Evolutionary conservation across 2,329 filamentous ascomycete genomes (phyloP).

Genomic region (Xylariaceae sp.): DNA sequence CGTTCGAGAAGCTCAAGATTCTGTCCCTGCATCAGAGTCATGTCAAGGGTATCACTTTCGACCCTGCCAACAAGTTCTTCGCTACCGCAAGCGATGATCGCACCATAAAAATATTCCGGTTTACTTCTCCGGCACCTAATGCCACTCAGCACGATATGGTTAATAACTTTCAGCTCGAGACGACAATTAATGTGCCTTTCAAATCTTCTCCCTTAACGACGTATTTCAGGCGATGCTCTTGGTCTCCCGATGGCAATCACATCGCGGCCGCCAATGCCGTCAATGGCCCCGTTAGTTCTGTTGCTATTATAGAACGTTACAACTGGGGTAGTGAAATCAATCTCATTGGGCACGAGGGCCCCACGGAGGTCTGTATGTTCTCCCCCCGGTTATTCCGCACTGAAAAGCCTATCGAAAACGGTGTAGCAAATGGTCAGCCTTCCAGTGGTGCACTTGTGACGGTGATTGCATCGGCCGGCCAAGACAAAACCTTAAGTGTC

Average conservation of each 20-base stretch:
- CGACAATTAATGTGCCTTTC: constrained; percentile 84
- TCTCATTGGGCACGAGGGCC: constrained; percentile 92
- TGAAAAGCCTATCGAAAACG: constrained; percentile 55
- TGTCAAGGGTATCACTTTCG: constrained; percentile 97
- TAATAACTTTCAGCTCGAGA: constrained; percentile 92
- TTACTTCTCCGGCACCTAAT: constrained; percentile 84
- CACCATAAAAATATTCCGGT: constrained; percentile 93
- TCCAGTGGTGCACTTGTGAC: constrained; percentile 59
- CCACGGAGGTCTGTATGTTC: constrained; percentile 95
- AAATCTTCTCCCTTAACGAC: constrained; percentile 89
- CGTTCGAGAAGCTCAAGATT: constrained; percentile 96
- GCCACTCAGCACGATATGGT: constrained; percentile 91
- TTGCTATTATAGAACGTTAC: constrained; percentile 88
- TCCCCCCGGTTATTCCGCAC: constrained; percentile 84
- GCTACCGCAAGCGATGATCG: constrained; percentile 96
- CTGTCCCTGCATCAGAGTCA: constrained; percentile 91
- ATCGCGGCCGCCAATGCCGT: constrained; percentile 96
- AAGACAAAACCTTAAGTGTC: constrained; percentile 91
- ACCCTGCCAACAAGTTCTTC: constrained; percentile 98
- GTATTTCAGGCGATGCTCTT: constrained; percentile 93
- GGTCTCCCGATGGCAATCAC: constrained; percentile 95
- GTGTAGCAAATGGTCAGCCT: constrained; percentile 42
- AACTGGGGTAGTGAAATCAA: constrained; percentile 97
- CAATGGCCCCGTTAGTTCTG: constrained; percentile 93
- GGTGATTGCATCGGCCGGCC: constrained; percentile 92